Evolutionary conservation across 73 alveolate genomes (phyloP).

Genomic region (Paramecium bursaria): DNA sequence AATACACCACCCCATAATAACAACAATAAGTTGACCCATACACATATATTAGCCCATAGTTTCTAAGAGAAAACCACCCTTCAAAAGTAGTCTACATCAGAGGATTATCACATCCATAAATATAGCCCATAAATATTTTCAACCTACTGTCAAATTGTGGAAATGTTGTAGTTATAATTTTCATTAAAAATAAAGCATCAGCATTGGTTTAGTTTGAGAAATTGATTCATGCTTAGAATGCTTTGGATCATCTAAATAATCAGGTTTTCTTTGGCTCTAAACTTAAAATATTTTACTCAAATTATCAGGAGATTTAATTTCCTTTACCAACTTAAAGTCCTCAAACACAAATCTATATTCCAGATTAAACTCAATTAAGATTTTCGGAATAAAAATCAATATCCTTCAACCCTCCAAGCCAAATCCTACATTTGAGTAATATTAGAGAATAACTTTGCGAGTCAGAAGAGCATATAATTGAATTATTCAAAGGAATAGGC

Average conservation of each 20-base stretch:
- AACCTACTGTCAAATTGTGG: slow-evolving; percentile 68
- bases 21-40: slow-evolving; percentile 56
- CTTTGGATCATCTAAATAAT: slow-evolving; percentile 54
- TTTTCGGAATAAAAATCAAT: slow-evolving; percentile 52
- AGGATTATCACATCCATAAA: slow-evolving; percentile 46
- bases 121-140: slow-evolving; percentile 58
- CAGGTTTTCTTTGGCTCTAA: slow-evolving; percentile 26
- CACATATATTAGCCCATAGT: slow-evolving; percentile 59
- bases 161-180: slow-evolving; percentile 53
- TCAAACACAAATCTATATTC: slow-evolving; percentile 39
- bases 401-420: slow-evolving; percentile 61
- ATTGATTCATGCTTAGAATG: slow-evolving; percentile 56
- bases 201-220: slow-evolving; percentile 58
- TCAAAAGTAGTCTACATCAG: slow-evolving; percentile 67
- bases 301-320: slow-evolving; percentile 56
- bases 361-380: slow-evolving; percentile 40
- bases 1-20: not conserved
- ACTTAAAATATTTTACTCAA: slow-evolving; percentile 61
- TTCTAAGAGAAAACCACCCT: slow-evolving; percentile 55
- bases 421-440: slow-evolving; percentile 60
- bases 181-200: slow-evolving; percentile 48
- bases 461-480: slow-evolving; percentile 17
- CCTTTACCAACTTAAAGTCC: slow-evolving; percentile 41
- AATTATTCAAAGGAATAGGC: slow-evolving; percentile 47
- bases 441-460: slow-evolving; percentile 43